Base-by-base conservation (phyloP, 495 filamentous ascomycete genomes). In the Aspergillus kassunensis region DNA sequence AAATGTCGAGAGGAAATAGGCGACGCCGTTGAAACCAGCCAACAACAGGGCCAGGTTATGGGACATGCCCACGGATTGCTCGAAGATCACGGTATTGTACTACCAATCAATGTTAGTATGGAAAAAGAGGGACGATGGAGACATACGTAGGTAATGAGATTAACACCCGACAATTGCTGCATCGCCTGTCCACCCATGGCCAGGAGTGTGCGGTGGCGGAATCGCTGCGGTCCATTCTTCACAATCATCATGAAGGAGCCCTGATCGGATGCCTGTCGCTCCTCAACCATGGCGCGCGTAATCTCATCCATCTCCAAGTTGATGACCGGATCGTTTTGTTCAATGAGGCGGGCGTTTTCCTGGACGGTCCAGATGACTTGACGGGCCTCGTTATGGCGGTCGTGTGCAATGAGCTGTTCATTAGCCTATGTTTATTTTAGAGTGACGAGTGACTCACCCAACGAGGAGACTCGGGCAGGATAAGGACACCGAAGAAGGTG, bases 381-480 rank as follows among this genome's bases (percentile, higher is more conserved):
- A n/a, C 59, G 61, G 21, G 64, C 67, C 13, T 70, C 54, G 34
- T 50, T 52, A 41, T 63, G 61, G n/a, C 60, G 49, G 23, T 59
- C 65, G 23, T 70, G 67, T 24, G 64, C 61, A 36, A 70, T 59
- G 30, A 70, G 61, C 65, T 68, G 43, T 1, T 29, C 4, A 30
- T 44, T 40, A 40, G 37, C 19, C 13, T 21, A 7, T 4, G 16
- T 2, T 19, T 12, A 19, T 18, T 18, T 3, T 40, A 8, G 7
- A 20, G 4, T 2, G 6, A 27, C 5, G 27, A 21, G 29, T 20
- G 23, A 72, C 49, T 36, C 52, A 64, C 62, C 69, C 67, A 71
- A 57, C 80, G 60, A 64, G 82, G 69, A 51, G 78, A 78, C 64
- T 82, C 77, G 15, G 82, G 71, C 33, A 83, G 68, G 64, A 71